A percentile compares a stretch with the other conserved stretches of the same genome.
Evolutionary conservation across 768 basidiomycete genomes (phyloP).

Genomic region (Hericium coralloides): DNA sequence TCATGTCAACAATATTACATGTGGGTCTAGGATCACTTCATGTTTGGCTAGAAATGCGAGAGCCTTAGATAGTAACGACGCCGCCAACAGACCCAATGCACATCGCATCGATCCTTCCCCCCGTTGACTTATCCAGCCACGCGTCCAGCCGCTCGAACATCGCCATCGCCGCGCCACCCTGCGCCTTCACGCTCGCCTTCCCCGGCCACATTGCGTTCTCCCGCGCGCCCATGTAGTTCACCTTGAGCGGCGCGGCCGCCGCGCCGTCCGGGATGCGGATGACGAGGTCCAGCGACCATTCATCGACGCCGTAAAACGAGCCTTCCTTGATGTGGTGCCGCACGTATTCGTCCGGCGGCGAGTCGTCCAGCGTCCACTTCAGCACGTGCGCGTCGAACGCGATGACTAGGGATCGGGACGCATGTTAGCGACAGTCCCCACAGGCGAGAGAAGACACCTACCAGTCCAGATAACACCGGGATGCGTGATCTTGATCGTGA

Average conservation of each 20-base stretch:
- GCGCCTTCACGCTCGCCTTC: slow-evolving; percentile 35
- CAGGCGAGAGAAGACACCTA: slow-evolving; percentile 14
- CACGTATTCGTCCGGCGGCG: slow-evolving; percentile 64
- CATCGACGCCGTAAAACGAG: slow-evolving; percentile 72
- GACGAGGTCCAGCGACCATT: slow-evolving; percentile 66
- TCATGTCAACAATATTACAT: too few relatives aligned
- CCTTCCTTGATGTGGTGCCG: slow-evolving; percentile 91
- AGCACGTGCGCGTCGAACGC: slow-evolving; percentile 90
- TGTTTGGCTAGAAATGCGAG: not conserved
- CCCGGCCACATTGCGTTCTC: slow-evolving; percentile 83
- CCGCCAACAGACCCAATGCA: slow-evolving; percentile 69
- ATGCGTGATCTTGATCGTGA: slow-evolving; percentile 66
- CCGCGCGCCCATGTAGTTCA: slow-evolving; percentile 79
- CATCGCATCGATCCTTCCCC: slow-evolving; percentile 57
- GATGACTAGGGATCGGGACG: too few relatives aligned
- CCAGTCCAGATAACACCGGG: slow-evolving; percentile 85
- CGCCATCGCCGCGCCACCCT: slow-evolving; percentile 52
- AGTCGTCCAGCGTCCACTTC: slow-evolving; percentile 72
- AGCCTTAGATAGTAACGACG: slow-evolving; percentile 24
- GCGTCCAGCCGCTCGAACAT: slow-evolving; percentile 68
- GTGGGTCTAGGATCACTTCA: too few relatives aligned
- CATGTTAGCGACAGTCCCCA: too few relatives aligned
- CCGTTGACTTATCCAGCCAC: slow-evolving; percentile 61
- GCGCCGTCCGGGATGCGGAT: slow-evolving; percentile 37
- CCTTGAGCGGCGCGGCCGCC: slow-evolving; percentile 13